A percentile compares a stretch with the other conserved stretches of the same genome.
Evolutionary conservation across 805 yeast genomes (phyloP).

Genomic region (Ascoidea tarda): DNA sequence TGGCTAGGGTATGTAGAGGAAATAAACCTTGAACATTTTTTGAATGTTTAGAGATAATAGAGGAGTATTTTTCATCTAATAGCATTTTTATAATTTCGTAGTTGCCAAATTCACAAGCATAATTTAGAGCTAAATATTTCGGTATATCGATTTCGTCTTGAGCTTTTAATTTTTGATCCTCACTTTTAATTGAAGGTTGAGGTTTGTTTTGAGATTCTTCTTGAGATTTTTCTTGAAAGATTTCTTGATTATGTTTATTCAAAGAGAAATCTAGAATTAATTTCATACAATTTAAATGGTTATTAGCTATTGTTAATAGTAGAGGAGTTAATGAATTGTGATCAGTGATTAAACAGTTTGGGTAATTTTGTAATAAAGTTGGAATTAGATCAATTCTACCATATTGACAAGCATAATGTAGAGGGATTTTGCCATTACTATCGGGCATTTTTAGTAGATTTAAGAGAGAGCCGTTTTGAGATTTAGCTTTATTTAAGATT

Average conservation of each 20-base stretch:
- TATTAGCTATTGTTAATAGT: conserved; percentile 59
- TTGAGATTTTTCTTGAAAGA: conserved; percentile 4
- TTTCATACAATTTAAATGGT: conserved; percentile 40
- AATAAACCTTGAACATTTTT: conserved; percentile 79
- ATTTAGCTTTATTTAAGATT: conserved; percentile 7
- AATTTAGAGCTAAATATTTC: conserved; percentile 63
- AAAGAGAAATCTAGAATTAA: conserved; percentile 29
- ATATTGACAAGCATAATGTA: conserved; percentile 71
- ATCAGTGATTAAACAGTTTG: conserved; percentile 30
- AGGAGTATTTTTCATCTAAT: conserved; percentile 23
- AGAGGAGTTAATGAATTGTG: conserved; percentile 75
- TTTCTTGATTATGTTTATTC: conserved; percentile 19
- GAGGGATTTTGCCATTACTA: conserved; percentile 62
- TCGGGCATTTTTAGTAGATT: conserved; percentile 33
- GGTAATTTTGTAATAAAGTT: conserved; percentile 19
- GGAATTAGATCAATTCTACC: conserved; percentile 31
- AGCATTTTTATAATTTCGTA: conserved; percentile 52
- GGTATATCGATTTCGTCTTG: conserved; percentile 16
- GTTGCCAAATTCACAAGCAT: conserved; percentile 82
- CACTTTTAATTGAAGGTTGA: not conserved
- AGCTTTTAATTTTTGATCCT: not conserved
- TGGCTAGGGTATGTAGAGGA: conserved; percentile 80
- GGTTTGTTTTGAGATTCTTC: not conserved
- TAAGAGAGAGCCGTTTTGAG: conserved; percentile 5
- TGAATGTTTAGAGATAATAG: conserved; percentile 15